A percentile compares a stretch with the other conserved stretches of the same genome.
Conservation (phyloP, 2,329 filamentous ascomycete species). For the Stylonectria norvegica region DNA sequence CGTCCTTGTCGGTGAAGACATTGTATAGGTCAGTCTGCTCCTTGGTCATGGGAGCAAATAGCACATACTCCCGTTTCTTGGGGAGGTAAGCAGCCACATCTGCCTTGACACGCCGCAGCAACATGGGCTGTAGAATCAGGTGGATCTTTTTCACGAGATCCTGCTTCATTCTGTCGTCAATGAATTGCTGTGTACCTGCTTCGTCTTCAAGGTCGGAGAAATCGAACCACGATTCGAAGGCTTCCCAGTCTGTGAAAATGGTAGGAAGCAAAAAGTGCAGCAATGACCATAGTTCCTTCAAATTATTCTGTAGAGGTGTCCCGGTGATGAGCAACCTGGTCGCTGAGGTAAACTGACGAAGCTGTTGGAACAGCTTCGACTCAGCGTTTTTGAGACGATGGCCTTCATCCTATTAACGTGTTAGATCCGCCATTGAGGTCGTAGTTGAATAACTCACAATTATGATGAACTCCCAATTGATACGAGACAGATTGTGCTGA, state of each 20-base stretch:
- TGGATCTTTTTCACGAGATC: conserved; percentile 71
- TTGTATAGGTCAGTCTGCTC: conserved; percentile 90
- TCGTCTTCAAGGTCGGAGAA: conserved; percentile 90
- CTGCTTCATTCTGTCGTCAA: conserved; percentile 66
- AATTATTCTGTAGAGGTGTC: conserved; percentile 91
- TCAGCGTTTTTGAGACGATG: conserved; percentile 97
- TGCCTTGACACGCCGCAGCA: conserved; percentile 84
- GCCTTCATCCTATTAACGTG: conserved; percentile 69
- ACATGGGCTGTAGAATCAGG: conserved; percentile 84
- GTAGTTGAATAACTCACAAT: conserved; percentile 57
- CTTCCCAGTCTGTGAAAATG: conserved; percentile 89
- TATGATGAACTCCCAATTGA: conserved; percentile 96
- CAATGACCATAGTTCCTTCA: conserved; percentile 91
- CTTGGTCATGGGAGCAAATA: conserved; percentile 87
- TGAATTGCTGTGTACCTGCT: conserved; percentile 70
- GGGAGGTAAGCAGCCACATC: conserved; percentile 91
- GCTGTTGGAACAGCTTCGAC: conserved; percentile 82
- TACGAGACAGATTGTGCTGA: conserved; percentile 72
- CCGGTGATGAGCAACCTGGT: conserved; percentile 91
- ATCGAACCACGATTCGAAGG: conserved; percentile 95
- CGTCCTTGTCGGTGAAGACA: conserved; percentile 53
- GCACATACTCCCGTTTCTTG: conserved; percentile 92
- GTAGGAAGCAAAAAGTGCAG: conserved; percentile 90
- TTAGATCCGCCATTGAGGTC: conserved; percentile 9
- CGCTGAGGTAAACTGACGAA: conserved; percentile 84